Evolutionary conservation across 2,329 filamentous ascomycete species (phyloP), one percentile per base, ranked within the genome.

Genomic region (Aspergillus amoenus): DNA sequence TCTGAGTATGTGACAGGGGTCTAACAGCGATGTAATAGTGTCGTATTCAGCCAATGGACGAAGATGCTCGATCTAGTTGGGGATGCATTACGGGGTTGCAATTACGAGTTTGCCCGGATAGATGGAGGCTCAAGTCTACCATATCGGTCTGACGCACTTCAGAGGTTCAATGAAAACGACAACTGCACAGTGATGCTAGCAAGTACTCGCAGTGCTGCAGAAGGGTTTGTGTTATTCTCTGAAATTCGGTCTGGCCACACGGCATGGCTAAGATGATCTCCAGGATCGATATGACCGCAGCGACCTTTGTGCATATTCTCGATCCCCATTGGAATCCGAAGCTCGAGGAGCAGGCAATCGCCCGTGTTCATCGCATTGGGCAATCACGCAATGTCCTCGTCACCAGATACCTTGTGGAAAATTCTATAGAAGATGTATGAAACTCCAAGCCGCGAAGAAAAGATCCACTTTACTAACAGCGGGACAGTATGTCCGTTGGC

Each of bases 251-350:
- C 13, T 21, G n/a, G 12, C 0, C 15, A 24, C 27, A 39, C n/a
- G n/a, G 6, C 39, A 40, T 4, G 12, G 13, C 40, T 52, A 39
- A 52, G n/a, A 17, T 44, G 15, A 17, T 32, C 13, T 32, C n/a
- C 40, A 57, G 55, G 32, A 42, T 56, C 18, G 45, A 61, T 37
- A 52, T 61, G 12, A 61, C 58, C 6, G 46, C 47, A 4, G 61
- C 59, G 13, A 41, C 8, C 34, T 46, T 15, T 6, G 52, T 62
- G 18, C 57, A 60, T 71, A 89, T 96, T 64, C 94, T 96, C 90
- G 92, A 96, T 72, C 92, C 92, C 9, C 90, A 95, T 69, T 96
- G 91, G 79, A 96, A 96, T 68, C 92, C 92, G 0, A 91, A 90
- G 0, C 89, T 90, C 0, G 92, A 96, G 75, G 88, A 90, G 3